Evolutionary conservation across 2,329 filamentous ascomycete species (phyloP).

Genomic region (Colletotrichum sp.): DNA sequence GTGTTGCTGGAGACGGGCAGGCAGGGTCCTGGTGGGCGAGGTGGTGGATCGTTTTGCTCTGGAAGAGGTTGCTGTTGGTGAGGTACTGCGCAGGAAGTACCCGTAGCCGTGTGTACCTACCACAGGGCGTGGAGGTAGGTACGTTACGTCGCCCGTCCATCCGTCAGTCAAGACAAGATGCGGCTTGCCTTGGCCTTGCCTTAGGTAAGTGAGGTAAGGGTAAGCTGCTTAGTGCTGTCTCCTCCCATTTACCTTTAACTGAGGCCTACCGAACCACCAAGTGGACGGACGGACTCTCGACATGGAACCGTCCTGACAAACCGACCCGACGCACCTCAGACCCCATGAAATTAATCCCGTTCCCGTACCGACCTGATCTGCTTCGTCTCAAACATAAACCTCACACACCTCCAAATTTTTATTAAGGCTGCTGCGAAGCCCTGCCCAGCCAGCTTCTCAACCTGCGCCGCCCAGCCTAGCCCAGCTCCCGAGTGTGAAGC

Average conservation of each 20-base stretch:
- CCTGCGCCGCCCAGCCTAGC: neutral
- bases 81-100: neutral
- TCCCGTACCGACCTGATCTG: conserved; percentile 5
- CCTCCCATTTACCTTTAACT: conserved; percentile 1
- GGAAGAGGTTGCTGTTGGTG: neutral
- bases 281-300: neutral
- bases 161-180: neutral
- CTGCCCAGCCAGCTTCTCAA: neutral
- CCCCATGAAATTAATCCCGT: conserved; percentile 16
- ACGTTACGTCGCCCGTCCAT: neutral
- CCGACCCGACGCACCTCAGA: conserved; percentile 13
- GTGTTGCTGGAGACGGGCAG: neutral
- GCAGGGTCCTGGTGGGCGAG: neutral
- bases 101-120: neutral
- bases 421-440: neutral
- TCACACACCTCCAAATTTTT: neutral
- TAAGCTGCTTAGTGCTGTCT: conserved; percentile 3
- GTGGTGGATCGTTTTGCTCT: neutral
- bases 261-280: conserved; percentile 6
- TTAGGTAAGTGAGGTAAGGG: conserved; percentile 3
- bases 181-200: neutral
- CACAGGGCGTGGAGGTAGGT: neutral
- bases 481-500: neutral
- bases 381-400: conserved; percentile 20
- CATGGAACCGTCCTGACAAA: conserved; percentile 5